Conservation (phyloP, 345 rosid genomes). For the Jatropha curcas region DNA sequence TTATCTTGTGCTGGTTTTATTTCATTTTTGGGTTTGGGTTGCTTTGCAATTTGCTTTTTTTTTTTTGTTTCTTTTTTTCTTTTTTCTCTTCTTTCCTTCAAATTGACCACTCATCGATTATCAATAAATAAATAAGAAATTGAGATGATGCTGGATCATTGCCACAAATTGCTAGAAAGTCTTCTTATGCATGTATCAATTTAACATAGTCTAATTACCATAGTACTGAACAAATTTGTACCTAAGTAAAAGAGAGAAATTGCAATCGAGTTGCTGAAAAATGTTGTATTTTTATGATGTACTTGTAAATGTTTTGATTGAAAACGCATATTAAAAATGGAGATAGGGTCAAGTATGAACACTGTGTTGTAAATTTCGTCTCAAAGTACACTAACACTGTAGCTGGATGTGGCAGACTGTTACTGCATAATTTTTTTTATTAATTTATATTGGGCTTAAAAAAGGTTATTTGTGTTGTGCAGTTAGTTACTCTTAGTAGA, state of each 20-base stretch:
- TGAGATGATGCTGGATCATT: background rate
- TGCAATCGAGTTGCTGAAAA: background rate
- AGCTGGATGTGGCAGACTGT: too few species aligned
- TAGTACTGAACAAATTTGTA: too few species aligned
- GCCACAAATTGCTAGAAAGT: too few species aligned
- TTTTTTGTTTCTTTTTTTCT: too few species aligned
- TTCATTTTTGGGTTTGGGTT: background rate
- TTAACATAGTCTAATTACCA: too few species aligned
- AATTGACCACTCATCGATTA: background rate
- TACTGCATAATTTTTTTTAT: too few species aligned
- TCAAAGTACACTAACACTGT: background rate
- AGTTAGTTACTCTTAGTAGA: too few species aligned
- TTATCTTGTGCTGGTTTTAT: background rate
- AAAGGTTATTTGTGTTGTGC: too few species aligned
- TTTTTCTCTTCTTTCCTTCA: background rate
- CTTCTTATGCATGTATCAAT: too few species aligned
- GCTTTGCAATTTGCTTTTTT: background rate
- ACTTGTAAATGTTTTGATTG: background rate
- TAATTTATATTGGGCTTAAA: too few species aligned
- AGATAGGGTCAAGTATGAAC: too few species aligned
- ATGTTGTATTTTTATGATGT: background rate
- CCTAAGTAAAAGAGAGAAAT: too few species aligned
- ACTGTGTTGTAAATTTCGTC: background rate
- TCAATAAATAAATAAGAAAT: background rate
- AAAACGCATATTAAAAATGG: background rate